Evolutionary conservation across 2,329 filamentous ascomycete genomes (phyloP).

Genomic region (Colletotrichum karsti): DNA sequence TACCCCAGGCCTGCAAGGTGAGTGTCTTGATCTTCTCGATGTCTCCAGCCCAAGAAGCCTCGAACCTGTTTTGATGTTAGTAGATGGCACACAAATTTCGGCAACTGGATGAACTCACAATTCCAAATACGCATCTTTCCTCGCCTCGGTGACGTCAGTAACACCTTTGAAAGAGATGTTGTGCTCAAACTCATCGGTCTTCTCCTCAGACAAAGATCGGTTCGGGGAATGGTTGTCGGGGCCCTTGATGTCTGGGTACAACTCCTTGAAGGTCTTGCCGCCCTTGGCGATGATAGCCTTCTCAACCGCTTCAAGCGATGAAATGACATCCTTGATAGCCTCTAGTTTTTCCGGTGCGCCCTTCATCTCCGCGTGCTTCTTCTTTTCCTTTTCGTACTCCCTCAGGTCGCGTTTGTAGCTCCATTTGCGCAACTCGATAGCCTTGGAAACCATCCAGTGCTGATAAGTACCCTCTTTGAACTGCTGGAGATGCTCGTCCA

Average conservation of each 20-base stretch:
- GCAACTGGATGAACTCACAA: slow-evolving; percentile 56
- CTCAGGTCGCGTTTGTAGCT: slow-evolving; percentile 45
- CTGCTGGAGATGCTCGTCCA: slow-evolving; percentile 62
- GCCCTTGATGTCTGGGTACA: slow-evolving; percentile 63
- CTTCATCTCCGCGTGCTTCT: slow-evolving; percentile 29
- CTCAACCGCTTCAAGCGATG: slow-evolving; percentile 64
- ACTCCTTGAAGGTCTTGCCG: slow-evolving; percentile 73
- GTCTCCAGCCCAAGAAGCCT: slow-evolving; percentile 79
- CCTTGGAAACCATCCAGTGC: slow-evolving; percentile 58
- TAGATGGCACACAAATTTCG: background rate
- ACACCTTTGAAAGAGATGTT: slow-evolving; percentile 60
- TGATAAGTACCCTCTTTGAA: slow-evolving; percentile 67
- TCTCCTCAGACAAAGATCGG: slow-evolving; percentile 25
- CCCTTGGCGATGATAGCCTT: slow-evolving; percentile 61
- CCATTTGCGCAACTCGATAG: slow-evolving; percentile 41
- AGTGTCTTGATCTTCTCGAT: slow-evolving; percentile 70
- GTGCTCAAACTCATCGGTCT: slow-evolving; percentile 53
- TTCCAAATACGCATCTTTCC: slow-evolving; percentile 67
- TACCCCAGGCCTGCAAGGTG: slow-evolving; percentile 68
- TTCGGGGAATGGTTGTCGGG: slow-evolving; percentile 8
- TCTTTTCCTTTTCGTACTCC: slow-evolving; percentile 34
- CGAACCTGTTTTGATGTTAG: slow-evolving; percentile 59
- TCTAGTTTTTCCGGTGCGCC: slow-evolving; percentile 60
- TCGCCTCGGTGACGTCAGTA: slow-evolving; percentile 63
- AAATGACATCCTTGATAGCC: slow-evolving; percentile 60